Base-by-base conservation (phyloP, 2,329 filamentous ascomycete genomes). In the Colletotrichum phormii region DNA sequence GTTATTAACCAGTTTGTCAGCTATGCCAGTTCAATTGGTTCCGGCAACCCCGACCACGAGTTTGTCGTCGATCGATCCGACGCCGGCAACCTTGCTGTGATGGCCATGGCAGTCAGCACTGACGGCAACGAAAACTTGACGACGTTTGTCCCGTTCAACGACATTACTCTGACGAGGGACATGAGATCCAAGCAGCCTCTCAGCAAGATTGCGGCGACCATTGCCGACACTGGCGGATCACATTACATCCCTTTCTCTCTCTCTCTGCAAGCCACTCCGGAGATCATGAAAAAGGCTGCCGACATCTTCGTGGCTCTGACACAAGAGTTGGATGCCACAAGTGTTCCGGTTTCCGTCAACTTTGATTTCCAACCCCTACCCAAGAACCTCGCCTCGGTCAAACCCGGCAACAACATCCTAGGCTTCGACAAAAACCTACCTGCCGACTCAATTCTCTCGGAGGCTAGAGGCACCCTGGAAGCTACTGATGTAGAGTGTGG, bases 351-450 rank as follows among this genome's bases (percentile, higher is more conserved):
- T 5, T 73, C 71, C 4, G 60, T 75, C 18, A 62, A 65, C 22
- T 76, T 76, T 22, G 72, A 66, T 13, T 65, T 71, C 31, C 71
- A 71, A 31, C 71, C 67, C 13, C 58, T 73, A 0, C n/a, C 62
- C 22, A 75, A 77, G 59, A 67, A 67, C 58, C 61, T 72, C 18
- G 64, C 58, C 35, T 24, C 42, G n/a, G 72, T 73, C 42, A 61
- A 49, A 8, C 53, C 73, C 1, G 68, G 66, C 53, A 11, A 29
- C 8, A 71, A 64, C 54, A 31, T 71, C 29, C 54, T 64, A 2
- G 72, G 67, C 11, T 65, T 58, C 18, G 64, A 74, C 11, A 7
- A 67, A 15, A 67, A 66, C 31, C 60, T 72, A 26, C 59, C 63
- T 3, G 26, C 64, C 0, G 49, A 71, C 35, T 74, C 72, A 1